These are phyloP conservation scores for Amanita pallidorosea DNA, from an alignment of 768 basidiomycete species.

Conservation along the genomic window DNA sequence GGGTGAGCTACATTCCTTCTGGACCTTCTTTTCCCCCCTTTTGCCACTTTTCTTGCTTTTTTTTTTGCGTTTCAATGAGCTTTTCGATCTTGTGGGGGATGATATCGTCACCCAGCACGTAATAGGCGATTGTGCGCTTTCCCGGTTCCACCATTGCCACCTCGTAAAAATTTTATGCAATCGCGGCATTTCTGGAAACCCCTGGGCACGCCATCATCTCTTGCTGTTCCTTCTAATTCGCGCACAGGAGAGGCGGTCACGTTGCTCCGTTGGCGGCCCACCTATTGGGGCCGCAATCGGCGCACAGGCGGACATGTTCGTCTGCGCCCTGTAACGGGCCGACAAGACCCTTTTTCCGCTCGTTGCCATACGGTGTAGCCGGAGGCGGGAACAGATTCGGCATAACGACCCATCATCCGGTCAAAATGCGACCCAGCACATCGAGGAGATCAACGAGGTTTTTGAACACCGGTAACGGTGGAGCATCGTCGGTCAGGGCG, in stretches of 20 bases:
- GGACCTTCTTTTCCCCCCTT: slow-evolving; percentile 6
- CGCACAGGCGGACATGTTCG: slow-evolving; percentile 12
- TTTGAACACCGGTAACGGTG: neutral
- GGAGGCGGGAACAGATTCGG: neutral
- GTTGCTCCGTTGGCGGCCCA: neutral
- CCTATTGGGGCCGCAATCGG: neutral
- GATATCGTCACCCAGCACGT: slow-evolving; percentile 2
- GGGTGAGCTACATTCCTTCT: slow-evolving; percentile 17
- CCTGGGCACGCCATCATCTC: slow-evolving; percentile 6
- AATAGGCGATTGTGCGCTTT: slow-evolving; percentile 2
- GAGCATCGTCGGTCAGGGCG: neutral
- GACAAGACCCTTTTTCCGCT: slow-evolving; percentile 9
- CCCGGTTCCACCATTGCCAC: neutral
- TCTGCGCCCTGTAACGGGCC: slow-evolving; percentile 9
- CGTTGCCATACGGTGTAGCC: neutral
- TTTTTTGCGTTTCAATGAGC: neutral
- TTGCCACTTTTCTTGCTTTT: neutral
- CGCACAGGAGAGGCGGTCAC: neutral
- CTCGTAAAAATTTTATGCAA: neutral
- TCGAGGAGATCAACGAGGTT: neutral
- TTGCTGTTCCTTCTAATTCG: neutral
- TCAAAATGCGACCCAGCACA: neutral
- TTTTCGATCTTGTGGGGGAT: neutral
- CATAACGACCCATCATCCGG: neutral
- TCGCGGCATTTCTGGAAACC: slow-evolving; percentile 2